phyloP scores from a whole-genome alignment of 169 alveolate species.

The Plasmodium inui region DNA sequence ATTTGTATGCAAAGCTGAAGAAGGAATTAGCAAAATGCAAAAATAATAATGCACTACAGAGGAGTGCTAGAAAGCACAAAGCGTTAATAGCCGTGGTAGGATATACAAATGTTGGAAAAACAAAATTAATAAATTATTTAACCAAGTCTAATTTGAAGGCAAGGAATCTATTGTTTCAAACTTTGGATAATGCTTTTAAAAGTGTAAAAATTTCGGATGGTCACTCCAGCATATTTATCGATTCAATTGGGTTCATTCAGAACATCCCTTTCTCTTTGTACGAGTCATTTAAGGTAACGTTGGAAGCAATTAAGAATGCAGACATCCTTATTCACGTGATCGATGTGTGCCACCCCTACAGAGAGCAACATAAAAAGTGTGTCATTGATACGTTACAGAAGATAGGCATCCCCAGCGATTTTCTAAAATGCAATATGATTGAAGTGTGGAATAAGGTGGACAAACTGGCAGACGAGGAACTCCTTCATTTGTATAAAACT shows the following conservation, averaged over 20 bases:
- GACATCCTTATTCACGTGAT: conserved; percentile 90
- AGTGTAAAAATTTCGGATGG: conserved; percentile 85
- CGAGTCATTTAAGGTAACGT: conserved; percentile 88
- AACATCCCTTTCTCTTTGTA: conserved; percentile 92
- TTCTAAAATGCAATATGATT: conserved; percentile 81
- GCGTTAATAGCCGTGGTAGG: conserved; percentile 91
- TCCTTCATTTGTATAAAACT: conserved; percentile 17
- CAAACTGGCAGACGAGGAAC: conserved; percentile 78
- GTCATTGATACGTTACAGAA: conserved; percentile 89
- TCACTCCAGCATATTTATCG: conserved; percentile 85
- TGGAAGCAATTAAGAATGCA: conserved; percentile 88
- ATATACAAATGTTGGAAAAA: conserved; percentile 93
- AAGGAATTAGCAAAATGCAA: conserved; percentile 82
- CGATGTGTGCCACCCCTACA: conserved; percentile 86
- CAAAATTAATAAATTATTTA: conserved; percentile 89
- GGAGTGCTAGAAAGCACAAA: conserved; percentile 69
- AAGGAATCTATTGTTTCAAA: conserved; percentile 89
- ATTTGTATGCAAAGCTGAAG: conserved; percentile 84
- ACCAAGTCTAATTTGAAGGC: conserved; percentile 87
- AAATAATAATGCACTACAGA: conserved; percentile 78
- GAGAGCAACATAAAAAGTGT: conserved; percentile 82
- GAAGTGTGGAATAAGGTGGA: conserved; percentile 96
- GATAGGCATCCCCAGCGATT: conserved; percentile 84
- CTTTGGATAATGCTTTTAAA: conserved; percentile 75
- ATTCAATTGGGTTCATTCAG: conserved; percentile 93